Evolutionary conservation across 805 yeast species (phyloP).

Genomic region (Saturnispora saitoi): DNA sequence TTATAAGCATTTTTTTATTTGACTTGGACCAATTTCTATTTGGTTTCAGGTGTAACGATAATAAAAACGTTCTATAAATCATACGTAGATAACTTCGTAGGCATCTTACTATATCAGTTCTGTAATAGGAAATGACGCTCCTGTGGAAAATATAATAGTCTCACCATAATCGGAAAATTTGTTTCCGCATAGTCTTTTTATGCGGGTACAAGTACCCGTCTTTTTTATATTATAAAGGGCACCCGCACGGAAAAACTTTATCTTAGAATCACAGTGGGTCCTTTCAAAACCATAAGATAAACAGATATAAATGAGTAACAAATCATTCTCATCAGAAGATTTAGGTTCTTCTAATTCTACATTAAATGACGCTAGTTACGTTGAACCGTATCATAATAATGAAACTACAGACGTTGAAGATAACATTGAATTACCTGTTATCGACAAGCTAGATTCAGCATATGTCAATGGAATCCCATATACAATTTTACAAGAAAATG

Average conservation of each 20-base stretch:
- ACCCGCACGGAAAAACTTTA: not conserved
- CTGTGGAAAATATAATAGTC: not conserved
- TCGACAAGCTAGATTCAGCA: not conserved
- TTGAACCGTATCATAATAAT: not conserved
- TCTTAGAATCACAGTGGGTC: not conserved
- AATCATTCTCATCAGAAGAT: not conserved
- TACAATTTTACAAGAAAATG: constrained; percentile 37
- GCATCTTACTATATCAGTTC: not conserved
- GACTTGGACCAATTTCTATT: not conserved
- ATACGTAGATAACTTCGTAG: not conserved
- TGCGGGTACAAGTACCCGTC: not conserved
- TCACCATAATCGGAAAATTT: not conserved
- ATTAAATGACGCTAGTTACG: not conserved
- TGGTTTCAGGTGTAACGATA: not conserved
- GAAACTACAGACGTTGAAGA: not conserved
- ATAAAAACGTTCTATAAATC: not conserved
- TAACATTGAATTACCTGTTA: not conserved
- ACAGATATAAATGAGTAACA: not conserved
- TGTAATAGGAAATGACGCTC: not conserved
- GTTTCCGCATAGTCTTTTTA: not conserved
- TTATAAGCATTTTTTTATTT: too few relatives aligned
- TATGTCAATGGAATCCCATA: constrained; percentile 24
- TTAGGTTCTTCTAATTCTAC: not conserved
- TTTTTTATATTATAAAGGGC: not conserved
- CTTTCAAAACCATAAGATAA: not conserved